Evolutionary conservation across 2,329 filamentous ascomycete species (phyloP).

Genomic region (Seiridium cupressi): DNA sequence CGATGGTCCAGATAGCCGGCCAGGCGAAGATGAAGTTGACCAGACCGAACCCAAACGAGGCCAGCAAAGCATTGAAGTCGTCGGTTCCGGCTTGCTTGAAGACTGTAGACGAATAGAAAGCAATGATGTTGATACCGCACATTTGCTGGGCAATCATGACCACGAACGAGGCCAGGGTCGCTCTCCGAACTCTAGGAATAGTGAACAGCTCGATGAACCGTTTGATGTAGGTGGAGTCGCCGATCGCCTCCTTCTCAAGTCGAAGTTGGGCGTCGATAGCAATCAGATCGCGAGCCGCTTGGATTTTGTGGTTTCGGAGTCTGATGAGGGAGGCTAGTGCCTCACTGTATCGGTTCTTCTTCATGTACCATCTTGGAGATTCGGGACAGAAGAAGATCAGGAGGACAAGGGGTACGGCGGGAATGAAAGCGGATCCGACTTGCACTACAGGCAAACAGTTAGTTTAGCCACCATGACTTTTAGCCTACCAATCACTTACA

Average conservation of each 20-base stretch:
- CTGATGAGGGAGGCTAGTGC: constrained; percentile 43
- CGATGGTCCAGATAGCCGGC: constrained; percentile 64
- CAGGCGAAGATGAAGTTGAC: constrained; percentile 67
- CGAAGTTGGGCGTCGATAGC: constrained; percentile 37
- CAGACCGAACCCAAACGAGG: constrained; percentile 64
- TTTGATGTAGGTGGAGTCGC: constrained; percentile 6
- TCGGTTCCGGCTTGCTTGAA: constrained; percentile 57
- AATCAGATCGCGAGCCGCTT: constrained; percentile 52
- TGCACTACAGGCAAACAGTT: constrained; percentile 13
- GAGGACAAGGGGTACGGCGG: constrained; percentile 17
- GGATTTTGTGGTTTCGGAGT: constrained; percentile 48
- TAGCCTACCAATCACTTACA: constrained; percentile 12
- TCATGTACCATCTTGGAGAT: constrained; percentile 48
- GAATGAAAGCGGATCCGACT: constrained; percentile 22
- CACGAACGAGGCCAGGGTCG: constrained; percentile 72
- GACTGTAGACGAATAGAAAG: constrained; percentile 65
- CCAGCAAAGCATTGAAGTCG: constrained; percentile 55
- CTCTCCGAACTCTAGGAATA: constrained; percentile 66
- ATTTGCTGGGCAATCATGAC: constrained; percentile 81
- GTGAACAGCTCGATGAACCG: constrained; percentile 64
- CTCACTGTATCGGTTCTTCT: constrained; percentile 40
- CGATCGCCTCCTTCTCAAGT: constrained; percentile 10
- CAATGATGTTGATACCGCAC: constrained; percentile 41
- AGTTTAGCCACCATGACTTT: not conserved
- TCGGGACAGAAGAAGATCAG: constrained; percentile 37